Evolutionary conservation across 306 rosid genomes (phyloP), one percentile per base, ranked within the genome.

Genomic region (Boehmeria nivea): DNA sequence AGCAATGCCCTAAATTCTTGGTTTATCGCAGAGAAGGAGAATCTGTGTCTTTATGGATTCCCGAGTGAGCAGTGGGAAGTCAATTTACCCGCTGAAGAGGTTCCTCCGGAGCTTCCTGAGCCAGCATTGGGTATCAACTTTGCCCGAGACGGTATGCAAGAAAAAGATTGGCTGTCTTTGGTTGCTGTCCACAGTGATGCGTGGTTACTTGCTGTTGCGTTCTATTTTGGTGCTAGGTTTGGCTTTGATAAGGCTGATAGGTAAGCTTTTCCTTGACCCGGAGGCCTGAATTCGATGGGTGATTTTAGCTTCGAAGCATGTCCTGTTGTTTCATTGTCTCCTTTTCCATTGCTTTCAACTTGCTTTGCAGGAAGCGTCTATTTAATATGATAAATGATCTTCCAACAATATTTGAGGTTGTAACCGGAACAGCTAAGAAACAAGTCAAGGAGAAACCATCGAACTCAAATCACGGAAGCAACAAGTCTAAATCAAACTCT

Each of bases 101-200:
- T 85, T 48, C 94, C 88, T 63, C 72, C 94, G 5, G 94, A 81
- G 68, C 80, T 81, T 61, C 94, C 94, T 0, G 84, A 85, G 68
- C 94, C 94, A 17, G 84, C 81, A n/a, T 63, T 79, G 9, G 94
- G 94, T 31, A 81, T 81, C 45, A 85, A 85, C 74, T 85, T 78
- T 71, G 80, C 82, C 1, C 70, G 88, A 70, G 86, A 78, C 36
- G 86, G 79, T 19, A 79, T 81, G 86, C 57, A 69, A 63, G 78
- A 79, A 67, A 76, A 79, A 57, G 86, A 85, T 45, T 85, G 88
- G 94, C 47, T 81, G 61, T 69, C 84, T 34, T 64, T 81, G 66
- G 94, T 85, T 22, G 86, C 94, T 66, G 82, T 69, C 42, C 86
- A 81, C 76, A 79, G 94, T 59, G 89, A 85, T 77, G 80, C 94